Evolutionary conservation across 805 yeast genomes (phyloP), one percentile per base, ranked within the genome.

Genomic region (Blastobotrys mokoenaii): DNA sequence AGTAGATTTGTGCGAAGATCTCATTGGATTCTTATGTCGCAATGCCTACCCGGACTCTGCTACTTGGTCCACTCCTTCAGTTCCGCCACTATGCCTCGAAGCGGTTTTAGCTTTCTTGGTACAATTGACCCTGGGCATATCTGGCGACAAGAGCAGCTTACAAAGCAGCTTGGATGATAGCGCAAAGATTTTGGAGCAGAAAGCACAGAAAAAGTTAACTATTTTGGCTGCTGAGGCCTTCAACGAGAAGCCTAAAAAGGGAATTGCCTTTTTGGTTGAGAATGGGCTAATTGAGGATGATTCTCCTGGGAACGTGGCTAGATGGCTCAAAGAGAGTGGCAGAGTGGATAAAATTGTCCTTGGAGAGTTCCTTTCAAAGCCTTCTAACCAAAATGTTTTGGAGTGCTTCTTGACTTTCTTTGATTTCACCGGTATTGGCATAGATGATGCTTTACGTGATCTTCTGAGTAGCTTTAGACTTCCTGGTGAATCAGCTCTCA

Each of bases 401-500:
- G 70, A 70, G 41, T 68, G 74, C 40, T 93, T 87, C 58, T 75
- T 90, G 51, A 68, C 69, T 1, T 63, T 79, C 45, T 82, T 90
- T 60, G 90, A 89, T 46, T 89, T 89, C 60, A 68, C 71, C 32
- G 82, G 77, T 15, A 68, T 84, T 54, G 72, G 98, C 57, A 90
- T 94, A 2, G 99, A 93, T 63, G 97, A 90, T 63, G 96, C 96
- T 0, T 69, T 93, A 43, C 74, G 99, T 57, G 72, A 84, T 46
- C 63, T 93, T 48, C 70, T 94, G 53, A 83, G 84, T 46, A 76
- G 84, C 16, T 90, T 93, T 60, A 76, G 98, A 62, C 71, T 93
- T 41, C 97, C 97, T 1, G 99, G 99, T 48, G 99, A 93, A 65
- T 84, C 97, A 0, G 97, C 88, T 59, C 96, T 87, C 62, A 93